These are phyloP conservation scores for Geotrichum macrosporum DNA, from an alignment of 1,139 yeast species.

Conservation along the genomic window DNA sequence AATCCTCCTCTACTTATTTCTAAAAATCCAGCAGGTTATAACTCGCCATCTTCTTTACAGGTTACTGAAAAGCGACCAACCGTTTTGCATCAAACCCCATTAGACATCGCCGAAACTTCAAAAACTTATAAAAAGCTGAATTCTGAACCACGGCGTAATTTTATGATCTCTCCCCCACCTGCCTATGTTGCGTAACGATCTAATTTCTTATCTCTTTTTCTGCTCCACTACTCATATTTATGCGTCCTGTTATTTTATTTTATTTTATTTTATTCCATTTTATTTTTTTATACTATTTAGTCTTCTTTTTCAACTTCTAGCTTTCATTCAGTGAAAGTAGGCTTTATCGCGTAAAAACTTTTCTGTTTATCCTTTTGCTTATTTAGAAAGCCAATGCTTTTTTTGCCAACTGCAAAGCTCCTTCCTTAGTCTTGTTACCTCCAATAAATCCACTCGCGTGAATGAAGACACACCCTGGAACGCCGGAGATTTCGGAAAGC, in stretches of 20 bases:
- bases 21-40: no score
- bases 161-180: conserved; percentile 22
- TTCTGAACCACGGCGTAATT: not conserved
- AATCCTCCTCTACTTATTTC: not conserved
- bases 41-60: not conserved
- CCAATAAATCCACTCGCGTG: conserved; percentile 99
- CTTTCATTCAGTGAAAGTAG: no score
- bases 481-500: conserved; percentile 65
- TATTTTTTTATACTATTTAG: not conserved
- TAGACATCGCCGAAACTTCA: conserved; percentile 8
- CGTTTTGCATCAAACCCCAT: not conserved
- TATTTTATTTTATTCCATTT: conserved; percentile 2
- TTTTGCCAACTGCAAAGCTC: conserved; percentile 72
- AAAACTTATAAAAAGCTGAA: conserved; percentile 13
- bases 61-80: not conserved
- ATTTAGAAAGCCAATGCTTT: conserved; percentile 41
- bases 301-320: no score
- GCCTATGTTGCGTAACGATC: conserved; percentile 24
- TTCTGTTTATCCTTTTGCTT: not conserved
- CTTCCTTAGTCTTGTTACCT: conserved; percentile 78
- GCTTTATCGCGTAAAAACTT: no score
- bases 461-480: conserved; percentile 81
- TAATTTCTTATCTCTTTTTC: not conserved
- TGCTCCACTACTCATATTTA: not conserved
- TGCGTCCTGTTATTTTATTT: not conserved